Evolutionary conservation across 2,329 filamentous ascomycete species (phyloP), one percentile per base, ranked within the genome.

Genomic region (Domatiomyces globalis): DNA sequence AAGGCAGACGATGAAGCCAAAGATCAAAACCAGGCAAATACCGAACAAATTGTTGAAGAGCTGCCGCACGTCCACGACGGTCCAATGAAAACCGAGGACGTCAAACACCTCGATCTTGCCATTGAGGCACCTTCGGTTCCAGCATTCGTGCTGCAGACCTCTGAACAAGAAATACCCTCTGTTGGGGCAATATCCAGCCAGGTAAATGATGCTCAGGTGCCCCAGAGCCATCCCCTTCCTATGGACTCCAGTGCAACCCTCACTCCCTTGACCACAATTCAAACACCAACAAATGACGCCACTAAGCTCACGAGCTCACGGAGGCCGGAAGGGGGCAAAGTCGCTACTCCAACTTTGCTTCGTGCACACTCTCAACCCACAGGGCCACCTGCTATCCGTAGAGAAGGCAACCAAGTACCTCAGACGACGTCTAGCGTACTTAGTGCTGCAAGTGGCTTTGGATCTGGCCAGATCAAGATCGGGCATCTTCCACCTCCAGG

Each of bases 71-170:
- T 58, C 43, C 27, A 57, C 17, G 54, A 58, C 12, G 53, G 54
- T 8, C 54, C 53, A n/a, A 49, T 49, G 5, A 53, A 75, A 46
- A 69, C 73, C 43, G 72, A 81, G 48, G 74, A 76, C 51, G 72
- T 81, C 17, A 75, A 75, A 44, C 79, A 81, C 64, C 68, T 83
- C 8, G 80, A 84, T 63, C 70, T 83, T 46, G 78, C 77, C n/a
- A 47, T 60, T 47, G 43, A 49, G 20, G 46, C 46, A 18, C 48
- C 45, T 7, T 29, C 18, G 8, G 18, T 45, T 19, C n/a, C 43
- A 12, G 3, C 43, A n/a, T 7, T 43, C 10, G 27, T 9, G 15
- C 10, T 47, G 19, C 19, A 17, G 20, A 33, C 19, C 8, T 39
- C 12, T 15, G 33, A 10, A 7, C 29, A 33, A 33, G 29, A 2